These are phyloP conservation scores for Beauveria sp. DNA, from an alignment of 2,329 filamentous ascomycete species.

Conservation along the genomic window DNA sequence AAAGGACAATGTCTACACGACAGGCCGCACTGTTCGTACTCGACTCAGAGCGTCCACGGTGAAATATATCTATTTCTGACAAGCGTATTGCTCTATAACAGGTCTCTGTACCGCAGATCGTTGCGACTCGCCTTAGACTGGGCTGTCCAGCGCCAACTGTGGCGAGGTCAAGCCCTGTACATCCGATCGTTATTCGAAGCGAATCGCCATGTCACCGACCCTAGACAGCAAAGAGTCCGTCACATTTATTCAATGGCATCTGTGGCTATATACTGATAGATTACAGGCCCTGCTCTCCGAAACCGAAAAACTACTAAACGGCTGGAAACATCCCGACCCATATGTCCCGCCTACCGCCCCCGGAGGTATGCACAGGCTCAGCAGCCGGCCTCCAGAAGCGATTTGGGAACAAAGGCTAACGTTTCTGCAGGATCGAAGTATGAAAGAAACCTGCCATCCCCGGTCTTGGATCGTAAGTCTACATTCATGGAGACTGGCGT, in stretches of 20 bases:
- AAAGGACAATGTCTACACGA: slow-evolving; percentile 33
- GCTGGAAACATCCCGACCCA: slow-evolving; percentile 97
- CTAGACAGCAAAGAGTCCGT: slow-evolving; percentile 74
- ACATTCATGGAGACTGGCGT: not conserved
- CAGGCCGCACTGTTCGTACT: slow-evolving; percentile 43
- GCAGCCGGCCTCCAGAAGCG: not conserved
- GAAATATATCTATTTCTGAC: not conserved
- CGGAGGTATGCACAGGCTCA: slow-evolving; percentile 59
- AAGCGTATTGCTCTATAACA: slow-evolving; percentile 21
- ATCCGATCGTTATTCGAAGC: slow-evolving; percentile 93
- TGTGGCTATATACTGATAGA: not conserved
- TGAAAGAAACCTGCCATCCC: slow-evolving; percentile 82
- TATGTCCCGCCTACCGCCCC: slow-evolving; percentile 85
- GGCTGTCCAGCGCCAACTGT: slow-evolving; percentile 85
- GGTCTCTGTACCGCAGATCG: slow-evolving; percentile 81
- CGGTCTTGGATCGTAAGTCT: slow-evolving; percentile 70
- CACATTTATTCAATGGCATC: not conserved
- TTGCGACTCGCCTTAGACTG: slow-evolving; percentile 92
- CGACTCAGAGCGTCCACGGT: slow-evolving; percentile 3
- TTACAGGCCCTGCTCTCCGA: slow-evolving; percentile 71
- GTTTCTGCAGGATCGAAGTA: slow-evolving; percentile 73
- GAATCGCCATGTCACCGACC: slow-evolving; percentile 77
- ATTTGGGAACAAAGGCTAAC: not conserved
- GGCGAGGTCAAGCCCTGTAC: slow-evolving; percentile 93
- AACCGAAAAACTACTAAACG: slow-evolving; percentile 79